Evolutionary conservation across 2,329 filamentous ascomycete genomes (phyloP).

Genomic region (Colletotrichum lentis): DNA sequence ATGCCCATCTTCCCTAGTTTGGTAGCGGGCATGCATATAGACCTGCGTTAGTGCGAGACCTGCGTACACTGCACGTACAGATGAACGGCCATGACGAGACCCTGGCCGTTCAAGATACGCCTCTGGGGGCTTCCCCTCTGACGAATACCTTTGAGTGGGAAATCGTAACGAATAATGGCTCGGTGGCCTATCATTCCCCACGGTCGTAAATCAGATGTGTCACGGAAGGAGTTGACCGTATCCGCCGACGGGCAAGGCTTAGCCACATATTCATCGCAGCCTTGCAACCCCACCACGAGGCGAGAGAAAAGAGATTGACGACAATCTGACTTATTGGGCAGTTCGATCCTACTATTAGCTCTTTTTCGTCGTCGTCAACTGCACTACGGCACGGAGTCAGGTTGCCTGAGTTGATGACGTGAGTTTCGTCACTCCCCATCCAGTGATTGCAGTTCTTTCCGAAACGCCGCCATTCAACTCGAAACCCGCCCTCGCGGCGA

Average conservation of each 20-base stretch:
- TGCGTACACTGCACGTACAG: neutral
- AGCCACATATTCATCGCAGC: neutral
- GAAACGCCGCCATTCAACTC: neutral
- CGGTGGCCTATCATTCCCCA: neutral
- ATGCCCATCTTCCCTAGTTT: no score
- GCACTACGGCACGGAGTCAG: neutral
- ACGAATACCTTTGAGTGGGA: neutral
- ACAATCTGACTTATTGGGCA: neutral
- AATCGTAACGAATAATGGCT: neutral
- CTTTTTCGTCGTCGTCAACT: neutral
- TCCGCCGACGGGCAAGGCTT: neutral
- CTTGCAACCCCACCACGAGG: neutral
- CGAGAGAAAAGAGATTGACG: neutral
- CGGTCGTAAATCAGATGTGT: neutral
- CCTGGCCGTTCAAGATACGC: neutral
- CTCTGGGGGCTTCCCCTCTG: neutral
- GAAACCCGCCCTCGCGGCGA: slow-evolving; percentile 5
- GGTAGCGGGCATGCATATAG: no score
- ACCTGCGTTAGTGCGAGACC: neutral
- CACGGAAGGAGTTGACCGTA: neutral
- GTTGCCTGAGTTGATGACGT: neutral
- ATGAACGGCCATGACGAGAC: neutral
- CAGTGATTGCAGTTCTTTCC: neutral
- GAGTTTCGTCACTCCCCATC: slow-evolving; percentile 1
- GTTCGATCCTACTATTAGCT: neutral